These are phyloP conservation scores for Cyanidiococcus yangmingshanensis DNA, from an alignment of 23 red algal species.

Conservation along the genomic window DNA sequence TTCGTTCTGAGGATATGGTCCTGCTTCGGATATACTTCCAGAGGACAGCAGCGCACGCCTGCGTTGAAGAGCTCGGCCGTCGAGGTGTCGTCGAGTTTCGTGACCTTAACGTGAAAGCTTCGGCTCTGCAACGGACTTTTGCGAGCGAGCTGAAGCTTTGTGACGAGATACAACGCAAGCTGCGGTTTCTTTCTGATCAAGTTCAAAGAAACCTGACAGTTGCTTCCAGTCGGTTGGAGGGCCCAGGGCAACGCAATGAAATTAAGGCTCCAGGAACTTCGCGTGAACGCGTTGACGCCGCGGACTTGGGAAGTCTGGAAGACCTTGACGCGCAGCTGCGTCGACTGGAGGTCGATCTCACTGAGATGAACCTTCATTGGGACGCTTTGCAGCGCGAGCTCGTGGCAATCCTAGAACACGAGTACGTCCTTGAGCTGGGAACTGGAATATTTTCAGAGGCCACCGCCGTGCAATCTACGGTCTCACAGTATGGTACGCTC, in stretches of 20 bases:
- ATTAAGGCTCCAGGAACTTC: neutral
- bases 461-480: slow-evolving; percentile 7
- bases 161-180: slow-evolving; percentile 76
- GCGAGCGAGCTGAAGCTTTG: slow-evolving; percentile 58
- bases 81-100: slow-evolving; percentile 63
- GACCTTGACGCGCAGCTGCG: slow-evolving; percentile 75
- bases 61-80: slow-evolving; percentile 72
- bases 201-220: slow-evolving; percentile 27
- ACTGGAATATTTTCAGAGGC: slow-evolving; percentile 55
- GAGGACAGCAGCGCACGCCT: slow-evolving; percentile 66
- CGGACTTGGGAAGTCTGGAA: slow-evolving; percentile 27
- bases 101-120: slow-evolving; percentile 67
- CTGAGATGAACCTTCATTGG: slow-evolving; percentile 77
- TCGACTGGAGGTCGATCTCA: slow-evolving; percentile 52
- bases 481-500: slow-evolving; percentile 11
- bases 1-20: slow-evolving; percentile 89
- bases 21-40: slow-evolving; percentile 76
- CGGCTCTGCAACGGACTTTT: slow-evolving; percentile 76
- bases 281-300: neutral
- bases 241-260: slow-evolving; percentile 18
- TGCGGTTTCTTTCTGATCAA: slow-evolving; percentile 52
- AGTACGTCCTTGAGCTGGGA: slow-evolving; percentile 62
- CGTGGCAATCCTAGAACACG: slow-evolving; percentile 55
- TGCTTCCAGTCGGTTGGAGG: slow-evolving; percentile 19
- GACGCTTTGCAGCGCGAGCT: slow-evolving; percentile 52